Evolutionary conservation across 352 stramenopile genomes (phyloP), one percentile per base, ranked within the genome.

Genomic region (Phytophthora crassamura): DNA sequence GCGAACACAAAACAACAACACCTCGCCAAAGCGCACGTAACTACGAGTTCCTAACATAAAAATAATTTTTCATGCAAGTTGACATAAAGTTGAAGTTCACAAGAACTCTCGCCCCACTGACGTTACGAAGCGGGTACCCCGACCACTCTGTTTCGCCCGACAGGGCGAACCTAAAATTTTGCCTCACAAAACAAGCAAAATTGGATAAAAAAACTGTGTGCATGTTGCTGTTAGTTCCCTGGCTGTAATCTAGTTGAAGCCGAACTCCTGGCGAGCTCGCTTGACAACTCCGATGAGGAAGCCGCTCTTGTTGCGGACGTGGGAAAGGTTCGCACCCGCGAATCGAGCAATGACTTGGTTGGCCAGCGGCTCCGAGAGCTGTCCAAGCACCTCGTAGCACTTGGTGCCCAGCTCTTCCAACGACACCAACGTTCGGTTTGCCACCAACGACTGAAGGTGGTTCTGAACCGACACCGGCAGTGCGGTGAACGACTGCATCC

Each of bases 231-330:
- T 54, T 41, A 41, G n/a, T 48, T 48, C 43, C 14, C 12, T 49
- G 25, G 11, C 16, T 43, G 20, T 45, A 42, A 61, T 40, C 59
- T 67, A 74, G 65, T 88, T 82, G 48, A 93, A 89, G 5, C 83
- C 84, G 54, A 90, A 94, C 53, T 94, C 86, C 45, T 94, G 84
- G 34, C 82, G 71, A 52, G 75, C 86, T 42, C 87, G 80, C 69
- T 93, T 93, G 51, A 94, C 78, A 41, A 94, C 84, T 38, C 86
- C 84, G 58, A 94, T 87, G 12, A 94, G 73, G 64, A 94, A 94
- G 22, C 82, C 86, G 32, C 82, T 91, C 15, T 80, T 84, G 58
- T 94, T 94, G n/a, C 86, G 84, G 38, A 94, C 82, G 10, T 76
- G 78, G 11, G 71, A 72, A 12, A 93, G 68, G 46, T 94, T 91